These are phyloP conservation scores for Metschnikowia orientalis DNA, from an alignment of 805 yeast genomes.

Conservation along the genomic window DNA sequence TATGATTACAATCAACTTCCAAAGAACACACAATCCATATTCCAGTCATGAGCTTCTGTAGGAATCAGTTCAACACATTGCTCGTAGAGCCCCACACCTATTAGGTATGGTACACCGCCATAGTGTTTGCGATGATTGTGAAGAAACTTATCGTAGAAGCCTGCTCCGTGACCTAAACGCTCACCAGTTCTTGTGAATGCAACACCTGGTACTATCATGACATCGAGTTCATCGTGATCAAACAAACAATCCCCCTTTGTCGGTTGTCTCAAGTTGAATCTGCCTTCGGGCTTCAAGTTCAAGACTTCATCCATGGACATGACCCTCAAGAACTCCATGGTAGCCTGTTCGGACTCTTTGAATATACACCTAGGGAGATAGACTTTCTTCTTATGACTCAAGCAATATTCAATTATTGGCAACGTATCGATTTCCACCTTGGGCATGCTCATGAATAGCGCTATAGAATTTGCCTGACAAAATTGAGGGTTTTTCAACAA, in stretches of 20 bases:
- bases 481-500: constrained; percentile 34
- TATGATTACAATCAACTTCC: constrained; percentile 15
- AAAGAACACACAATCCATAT: constrained; percentile 51
- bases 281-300: constrained; percentile 60
- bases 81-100: constrained; percentile 64
- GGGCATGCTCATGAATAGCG: constrained; percentile 76
- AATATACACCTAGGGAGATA: constrained; percentile 54
- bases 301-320: constrained; percentile 38
- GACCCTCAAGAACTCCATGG: constrained; percentile 56
- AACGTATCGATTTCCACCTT: constrained; percentile 62
- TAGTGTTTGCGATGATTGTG: constrained; percentile 19
- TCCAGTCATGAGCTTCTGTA: constrained; percentile 59
- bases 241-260: constrained; percentile 26
- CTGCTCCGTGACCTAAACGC: constrained; percentile 90
- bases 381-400: constrained; percentile 46
- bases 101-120: constrained; percentile 35
- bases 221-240: constrained; percentile 45
- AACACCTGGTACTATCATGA: constrained; percentile 80
- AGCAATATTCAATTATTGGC: constrained; percentile 48
- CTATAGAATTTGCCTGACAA: constrained; percentile 46
- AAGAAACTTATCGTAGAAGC: constrained; percentile 75
- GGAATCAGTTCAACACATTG: constrained; percentile 57
- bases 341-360: constrained; percentile 28
- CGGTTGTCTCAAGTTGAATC: constrained; percentile 68
- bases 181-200: constrained; percentile 55